Conservation (phyloP, 2,329 filamentous ascomycete genomes). For the Calycina herbarum region DNA sequence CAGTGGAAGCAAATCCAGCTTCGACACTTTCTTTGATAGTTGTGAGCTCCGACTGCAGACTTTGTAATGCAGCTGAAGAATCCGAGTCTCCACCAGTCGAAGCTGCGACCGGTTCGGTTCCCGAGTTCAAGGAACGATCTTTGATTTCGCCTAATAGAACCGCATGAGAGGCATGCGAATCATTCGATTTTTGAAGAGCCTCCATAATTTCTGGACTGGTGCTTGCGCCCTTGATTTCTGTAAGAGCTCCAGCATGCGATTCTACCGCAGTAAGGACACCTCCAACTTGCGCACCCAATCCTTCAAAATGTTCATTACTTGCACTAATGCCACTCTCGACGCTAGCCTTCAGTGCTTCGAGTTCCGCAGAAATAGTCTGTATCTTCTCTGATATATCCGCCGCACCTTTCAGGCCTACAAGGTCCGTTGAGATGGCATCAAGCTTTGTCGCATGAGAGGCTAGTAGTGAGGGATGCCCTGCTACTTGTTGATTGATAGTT, state of each 20-base stretch:
- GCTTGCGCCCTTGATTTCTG: slow-evolving; percentile 26
- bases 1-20: slow-evolving; percentile 25
- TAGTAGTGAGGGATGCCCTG: slow-evolving; percentile 22
- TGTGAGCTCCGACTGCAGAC: slow-evolving; percentile 20
- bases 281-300: slow-evolving; percentile 26
- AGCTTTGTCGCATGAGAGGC: slow-evolving; percentile 29
- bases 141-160: slow-evolving; percentile 26
- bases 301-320: too few species aligned
- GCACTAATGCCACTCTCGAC: slow-evolving; percentile 23
- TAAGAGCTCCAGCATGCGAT: slow-evolving; percentile 23
- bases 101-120: slow-evolving; percentile 13
- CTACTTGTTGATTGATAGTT: slow-evolving; percentile 25
- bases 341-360: slow-evolving; percentile 26
- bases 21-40: slow-evolving; percentile 29
- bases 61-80: slow-evolving; percentile 15
- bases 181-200: slow-evolving; percentile 30
- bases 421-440: slow-evolving; percentile 30
- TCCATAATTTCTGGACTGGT: slow-evolving; percentile 26
- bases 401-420: slow-evolving; percentile 27
- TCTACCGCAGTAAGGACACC: slow-evolving; percentile 26
- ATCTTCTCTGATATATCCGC: slow-evolving; percentile 24
- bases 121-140: slow-evolving; percentile 23
- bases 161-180: slow-evolving; percentile 28
- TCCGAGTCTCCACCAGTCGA: slow-evolving; percentile 12
- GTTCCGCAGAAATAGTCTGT: slow-evolving; percentile 26